Evolutionary conservation across 768 basidiomycete species (phyloP).

Genomic region (Phaeotremella skinneri): DNA sequence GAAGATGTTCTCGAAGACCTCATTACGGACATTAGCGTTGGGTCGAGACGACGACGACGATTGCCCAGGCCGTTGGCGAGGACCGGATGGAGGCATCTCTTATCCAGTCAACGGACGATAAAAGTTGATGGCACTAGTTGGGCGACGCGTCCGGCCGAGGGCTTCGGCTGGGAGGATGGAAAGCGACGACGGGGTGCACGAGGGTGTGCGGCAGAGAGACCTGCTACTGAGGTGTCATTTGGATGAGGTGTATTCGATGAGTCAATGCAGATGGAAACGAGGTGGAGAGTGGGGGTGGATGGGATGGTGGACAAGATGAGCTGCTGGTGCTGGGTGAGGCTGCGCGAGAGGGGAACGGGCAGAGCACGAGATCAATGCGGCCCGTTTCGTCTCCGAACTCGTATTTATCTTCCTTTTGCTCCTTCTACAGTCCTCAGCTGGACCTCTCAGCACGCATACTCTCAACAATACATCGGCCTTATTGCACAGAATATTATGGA

Average conservation of each 20-base stretch:
- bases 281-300: background rate
- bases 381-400: background rate
- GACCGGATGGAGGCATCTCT: slow-evolving; percentile 42
- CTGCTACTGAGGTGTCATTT: background rate
- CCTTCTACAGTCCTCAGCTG: background rate
- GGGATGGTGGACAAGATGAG: background rate
- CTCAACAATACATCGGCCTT: too few relatives aligned
- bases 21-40: slow-evolving; percentile 38
- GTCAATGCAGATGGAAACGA: background rate
- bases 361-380: slow-evolving; percentile 2
- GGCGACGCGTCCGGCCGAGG: background rate
- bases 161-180: background rate
- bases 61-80: slow-evolving; percentile 26
- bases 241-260: background rate
- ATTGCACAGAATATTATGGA: too few relatives aligned
- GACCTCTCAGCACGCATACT: too few relatives aligned
- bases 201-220: background rate
- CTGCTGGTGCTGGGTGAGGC: too few relatives aligned
- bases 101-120: background rate
- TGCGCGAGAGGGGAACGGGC: background rate
- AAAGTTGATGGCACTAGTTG: background rate
- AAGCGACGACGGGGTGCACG: background rate
- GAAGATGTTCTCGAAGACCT: slow-evolving; percentile 51
- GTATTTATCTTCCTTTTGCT: background rate
- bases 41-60: slow-evolving; percentile 11